Base-by-base conservation (phyloP, 768 basidiomycete genomes). In the Boletus edulis region DNA sequence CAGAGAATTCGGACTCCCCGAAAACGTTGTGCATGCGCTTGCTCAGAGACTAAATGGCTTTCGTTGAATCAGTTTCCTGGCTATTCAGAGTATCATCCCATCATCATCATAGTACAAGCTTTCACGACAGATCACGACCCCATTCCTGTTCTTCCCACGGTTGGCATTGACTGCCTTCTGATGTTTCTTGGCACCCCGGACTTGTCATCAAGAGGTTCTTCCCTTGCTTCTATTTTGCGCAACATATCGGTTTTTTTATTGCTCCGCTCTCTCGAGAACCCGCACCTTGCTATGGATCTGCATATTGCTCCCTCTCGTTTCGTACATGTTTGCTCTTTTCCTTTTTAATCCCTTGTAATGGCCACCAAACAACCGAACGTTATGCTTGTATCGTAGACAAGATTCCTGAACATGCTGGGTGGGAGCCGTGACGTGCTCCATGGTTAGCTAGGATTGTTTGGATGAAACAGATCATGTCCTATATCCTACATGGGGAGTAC, bases 1-100 rank as follows among this genome's bases (percentile, higher is more conserved):
- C 22, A 77, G 77, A 60, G 88, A 89, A 67, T 89, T 89, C 56
- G 87, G 87, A n/a, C 77, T 89, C 20, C 84, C 87, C 51, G 74
- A 87, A 32, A 77, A 83, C 41, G 66, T 89, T 27, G 81, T 89
- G 43, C 80, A 87, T 63, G 84, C 85, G 4, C 77, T 89, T 43
- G 83, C 81, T 39, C 83, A 86, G 57, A 78, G 86, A 47, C 73
- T 89, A 11, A 47, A 59, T 34, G 59, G 54, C 20, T 58, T 71
- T 39, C 60, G 39, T 56, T 69, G 56, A 69, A 14, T 41, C 38
- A 1, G 42, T 22, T 42, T 37, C 43, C 22, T 24, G 35, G 20
- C 46, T 22, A 40, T 29, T 46, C 47, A 31, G 22, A 43, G 17
- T 27, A 44, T 4, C 8, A 54, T 18, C 11, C 18, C 15, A 6